Evolutionary conservation across 805 yeast species (phyloP).

Genomic region (Saccharomycopsis selenospora): DNA sequence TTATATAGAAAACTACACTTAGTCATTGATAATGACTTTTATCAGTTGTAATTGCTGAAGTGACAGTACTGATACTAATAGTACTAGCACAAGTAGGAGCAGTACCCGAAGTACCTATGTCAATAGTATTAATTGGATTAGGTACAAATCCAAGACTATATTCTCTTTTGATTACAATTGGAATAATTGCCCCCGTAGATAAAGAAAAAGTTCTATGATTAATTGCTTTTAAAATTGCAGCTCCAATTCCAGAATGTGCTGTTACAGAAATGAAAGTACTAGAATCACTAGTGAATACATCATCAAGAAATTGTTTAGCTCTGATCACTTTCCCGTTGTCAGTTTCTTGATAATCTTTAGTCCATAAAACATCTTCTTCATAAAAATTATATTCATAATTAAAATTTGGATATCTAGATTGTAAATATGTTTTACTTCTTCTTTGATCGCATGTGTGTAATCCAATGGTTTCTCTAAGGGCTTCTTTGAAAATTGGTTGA

Average conservation of each 20-base stretch:
- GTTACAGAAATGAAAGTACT: slow-evolving; percentile 35
- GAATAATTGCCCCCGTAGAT: slow-evolving; percentile 48
- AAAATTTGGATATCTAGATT: slow-evolving; percentile 36
- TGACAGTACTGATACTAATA: no score
- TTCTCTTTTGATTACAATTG: slow-evolving; percentile 39
- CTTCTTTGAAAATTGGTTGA: slow-evolving; percentile 27
- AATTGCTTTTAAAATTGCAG: slow-evolving; percentile 39
- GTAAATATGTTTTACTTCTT: slow-evolving; percentile 31
- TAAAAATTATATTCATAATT: slow-evolving; percentile 36
- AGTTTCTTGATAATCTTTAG: slow-evolving; percentile 38
- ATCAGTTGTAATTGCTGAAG: no score
- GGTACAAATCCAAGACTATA: not conserved
- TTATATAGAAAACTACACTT: no score
- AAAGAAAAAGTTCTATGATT: slow-evolving; percentile 41
- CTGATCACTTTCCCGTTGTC: slow-evolving; percentile 34
- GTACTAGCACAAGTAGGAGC: not conserved
- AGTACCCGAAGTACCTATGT: not conserved
- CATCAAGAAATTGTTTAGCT: slow-evolving; percentile 40
- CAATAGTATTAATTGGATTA: not conserved
- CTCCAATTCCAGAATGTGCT: slow-evolving; percentile 42
- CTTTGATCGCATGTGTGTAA: slow-evolving; percentile 45
- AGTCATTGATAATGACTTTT: no score
- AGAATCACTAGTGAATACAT: slow-evolving; percentile 20
- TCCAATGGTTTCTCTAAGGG: slow-evolving; percentile 43
- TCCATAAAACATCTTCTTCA: slow-evolving; percentile 40